Evolutionary conservation across 208 protist genomes (phyloP), one percentile per base, ranked within the genome.

Genomic region (Wallacemonas sp.): DNA sequence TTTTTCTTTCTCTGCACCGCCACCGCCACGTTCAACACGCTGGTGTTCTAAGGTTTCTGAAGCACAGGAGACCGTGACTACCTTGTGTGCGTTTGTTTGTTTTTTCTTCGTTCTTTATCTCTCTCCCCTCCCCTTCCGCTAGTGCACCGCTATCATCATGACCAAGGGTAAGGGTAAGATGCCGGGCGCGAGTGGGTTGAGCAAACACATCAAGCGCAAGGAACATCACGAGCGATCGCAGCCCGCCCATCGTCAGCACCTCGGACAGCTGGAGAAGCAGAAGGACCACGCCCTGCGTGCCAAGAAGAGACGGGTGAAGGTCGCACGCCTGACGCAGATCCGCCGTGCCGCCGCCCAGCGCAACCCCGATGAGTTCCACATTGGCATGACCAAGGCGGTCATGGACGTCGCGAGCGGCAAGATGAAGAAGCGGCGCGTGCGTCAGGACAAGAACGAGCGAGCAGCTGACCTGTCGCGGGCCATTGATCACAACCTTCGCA

Each of bases 331-430:
- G 17, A 62, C 82, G 48, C 39, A 90, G 41, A 73, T 98, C 29
- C 90, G 93, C 72, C 81, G 92, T 0, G 83, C 84, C 2, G 93
- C 87, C 2, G 87, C 92, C 23, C 87, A 96, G 65, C 87, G 92
- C 43, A 98, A 98, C 64, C 93, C 93, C 0, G 93, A 98, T 82
- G 95, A 98, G 75, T 98, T 96, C 65, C 76, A 97, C 65, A 95
- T 96, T 65, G 88, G 85, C 49, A 98, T 98, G 95, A 96, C 93
- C 0, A 91, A 93, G 75, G 76, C 87, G 16, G 71, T 95, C 33
- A 86, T 97, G 76, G 92, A 97, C 57, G 74, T 92, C 24, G 85
- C 85, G 2, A 90, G 76, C 8, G 92, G 92, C 8, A 81, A 81
- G n/a, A 90, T 94, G 84, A 92, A 89, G 74, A 62, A 77, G 36